Base-by-base conservation (phyloP, 768 basidiomycete genomes). In the Auricularia sp. region DNA sequence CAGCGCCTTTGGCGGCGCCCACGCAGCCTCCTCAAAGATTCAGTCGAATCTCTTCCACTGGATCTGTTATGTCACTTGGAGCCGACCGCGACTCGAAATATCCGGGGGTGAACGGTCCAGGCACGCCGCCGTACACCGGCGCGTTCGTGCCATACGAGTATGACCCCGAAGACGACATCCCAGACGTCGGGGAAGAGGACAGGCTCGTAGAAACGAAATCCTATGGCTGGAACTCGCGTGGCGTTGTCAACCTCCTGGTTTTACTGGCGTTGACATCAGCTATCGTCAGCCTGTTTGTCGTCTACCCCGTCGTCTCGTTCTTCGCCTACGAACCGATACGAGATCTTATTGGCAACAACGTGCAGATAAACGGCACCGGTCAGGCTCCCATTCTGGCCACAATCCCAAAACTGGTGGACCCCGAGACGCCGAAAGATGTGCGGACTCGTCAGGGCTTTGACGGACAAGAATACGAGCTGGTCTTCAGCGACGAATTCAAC, bases 401-500 rank as follows among this genome's bases (percentile, higher is more conserved):
- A 56, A 79, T 90, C 74, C 85, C 85, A 0, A 74, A 79, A 8
- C 75, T 88, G 39, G 83, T 95, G 69, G 93, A 96, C 75, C 61
- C 70, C 2, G 83, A 83, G 16, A 96, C 93, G 1, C 92, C 92
- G 0, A 66, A 74, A 0, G 62, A 65, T 1, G 90, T 83, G 2
- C 79, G 77, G 66, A 78, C 83, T 0, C 79, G 87, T 21, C 86
- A 78, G 2, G 91, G 91, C 1, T 90, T 81, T 67, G 91, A 94
- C 73, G 87, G 88, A 3, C 62, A 84, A 42, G 70, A 79, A 0
- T 93, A 92, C 71, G 78, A 84, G 36, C 77, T 87, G 61, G 85
- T 91, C 16, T 93, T 91, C 74, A 87, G 84, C 1, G 91, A 93
- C 71, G 91, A 93, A 76, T 93, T 93, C 73, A 84, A 92, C 66